These are phyloP conservation scores for Danielozyma ontarioensis DNA, from an alignment of 805 yeast species.

Conservation along the genomic window DNA sequence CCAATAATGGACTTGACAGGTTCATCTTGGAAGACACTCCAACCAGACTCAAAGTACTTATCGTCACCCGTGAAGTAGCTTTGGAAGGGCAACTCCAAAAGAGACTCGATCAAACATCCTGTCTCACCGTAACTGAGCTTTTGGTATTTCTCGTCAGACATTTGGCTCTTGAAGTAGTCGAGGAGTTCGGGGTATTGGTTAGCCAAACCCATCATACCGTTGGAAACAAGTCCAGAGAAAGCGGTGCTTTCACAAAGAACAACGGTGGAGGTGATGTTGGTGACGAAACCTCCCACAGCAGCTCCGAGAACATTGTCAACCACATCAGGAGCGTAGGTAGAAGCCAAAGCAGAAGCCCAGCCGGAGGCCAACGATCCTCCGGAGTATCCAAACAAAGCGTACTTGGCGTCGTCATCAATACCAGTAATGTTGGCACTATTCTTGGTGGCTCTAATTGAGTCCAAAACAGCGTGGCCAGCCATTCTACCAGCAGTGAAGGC, in stretches of 20 bases:
- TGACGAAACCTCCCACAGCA: constrained; percentile 11
- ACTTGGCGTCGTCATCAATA: constrained; percentile 8
- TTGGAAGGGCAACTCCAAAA: constrained; percentile 2
- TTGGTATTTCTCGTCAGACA: neutral
- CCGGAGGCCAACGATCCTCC: constrained; percentile 12
- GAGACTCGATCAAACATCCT: neutral
- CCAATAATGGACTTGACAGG: constrained; percentile 8
- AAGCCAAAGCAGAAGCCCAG: constrained; percentile 11
- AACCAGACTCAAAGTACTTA: constrained; percentile 9
- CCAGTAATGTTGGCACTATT: constrained; percentile 10
- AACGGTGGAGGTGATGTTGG: constrained; percentile 7
- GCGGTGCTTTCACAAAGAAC: constrained; percentile 5
- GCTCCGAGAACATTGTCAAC: constrained; percentile 8
- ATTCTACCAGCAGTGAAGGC: constrained; percentile 15
- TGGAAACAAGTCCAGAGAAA: constrained; percentile 7
- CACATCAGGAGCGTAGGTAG: constrained; percentile 11
- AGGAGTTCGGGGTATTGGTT: constrained; percentile 8
- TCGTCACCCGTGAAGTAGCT: constrained; percentile 10
- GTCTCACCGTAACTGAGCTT: neutral
- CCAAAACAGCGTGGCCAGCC: constrained; percentile 15
- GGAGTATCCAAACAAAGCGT: constrained; percentile 11
- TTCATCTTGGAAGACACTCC: constrained; percentile 9
- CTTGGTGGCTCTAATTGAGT: constrained; percentile 14
- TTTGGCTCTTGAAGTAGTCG: neutral
- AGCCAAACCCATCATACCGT: constrained; percentile 7